Conservation (phyloP, 345 rosid species). For the Populus alba region DNA sequence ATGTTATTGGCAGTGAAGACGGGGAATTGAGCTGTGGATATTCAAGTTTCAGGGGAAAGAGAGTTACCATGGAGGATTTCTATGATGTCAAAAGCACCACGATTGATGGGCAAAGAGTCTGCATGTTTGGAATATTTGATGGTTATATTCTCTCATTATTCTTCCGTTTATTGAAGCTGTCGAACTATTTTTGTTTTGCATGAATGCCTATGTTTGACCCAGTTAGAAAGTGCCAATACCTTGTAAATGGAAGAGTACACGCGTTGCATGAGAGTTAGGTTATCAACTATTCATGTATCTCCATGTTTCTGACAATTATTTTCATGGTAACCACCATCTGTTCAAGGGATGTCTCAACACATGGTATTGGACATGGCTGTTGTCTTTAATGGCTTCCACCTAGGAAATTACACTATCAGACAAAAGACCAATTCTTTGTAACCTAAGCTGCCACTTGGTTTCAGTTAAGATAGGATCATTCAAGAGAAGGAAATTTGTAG, state of each 20-base stretch:
- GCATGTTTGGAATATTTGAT: slow-evolving; percentile 97
- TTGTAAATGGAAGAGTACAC: slow-evolving; percentile 6
- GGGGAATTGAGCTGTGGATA: slow-evolving; percentile 91
- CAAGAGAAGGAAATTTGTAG: neutral
- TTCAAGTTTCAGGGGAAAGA: slow-evolving; percentile 94
- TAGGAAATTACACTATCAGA: neutral
- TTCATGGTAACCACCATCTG: neutral
- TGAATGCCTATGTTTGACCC: slow-evolving; percentile 2
- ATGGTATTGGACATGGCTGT: neutral
- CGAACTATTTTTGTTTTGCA: neutral
- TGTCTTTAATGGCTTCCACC: neutral
- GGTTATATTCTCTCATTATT: slow-evolving; percentile 51
- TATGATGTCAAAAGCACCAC: slow-evolving; percentile 69
- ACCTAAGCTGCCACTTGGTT: neutral
- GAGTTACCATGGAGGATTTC: slow-evolving; percentile 94
- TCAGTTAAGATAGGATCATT: neutral
- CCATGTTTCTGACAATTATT: neutral
- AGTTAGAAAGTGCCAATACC: slow-evolving; percentile 2
- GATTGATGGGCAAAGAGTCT: slow-evolving; percentile 68
- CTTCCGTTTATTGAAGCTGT: neutral
- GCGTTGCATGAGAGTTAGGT: neutral
- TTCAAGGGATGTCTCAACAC: slow-evolving; percentile 2
- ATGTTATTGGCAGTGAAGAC: slow-evolving; percentile 62
- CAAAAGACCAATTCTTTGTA: neutral
- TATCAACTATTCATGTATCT: slow-evolving; percentile 8